Base-by-base conservation (phyloP, 805 yeast species). In the Suhomyces pyralidae region DNA sequence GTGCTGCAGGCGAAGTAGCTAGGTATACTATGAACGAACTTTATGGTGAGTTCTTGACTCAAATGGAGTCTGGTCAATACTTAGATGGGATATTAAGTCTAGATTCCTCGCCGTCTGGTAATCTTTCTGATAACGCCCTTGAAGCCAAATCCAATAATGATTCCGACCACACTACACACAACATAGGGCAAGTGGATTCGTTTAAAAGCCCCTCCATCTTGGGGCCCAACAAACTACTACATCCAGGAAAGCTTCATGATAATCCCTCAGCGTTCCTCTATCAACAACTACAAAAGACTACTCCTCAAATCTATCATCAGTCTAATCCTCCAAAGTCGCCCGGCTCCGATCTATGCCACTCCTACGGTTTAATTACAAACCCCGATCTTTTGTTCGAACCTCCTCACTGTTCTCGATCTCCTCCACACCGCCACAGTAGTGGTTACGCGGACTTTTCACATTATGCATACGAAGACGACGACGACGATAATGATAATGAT, bases 31-130 rank as follows among this genome's bases (percentile, higher is more conserved):
- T 38, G 42, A 17, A 38, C 42, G 15, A 38, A n/a, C 42, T 38
- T 38, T 38, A 38, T 38, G 24, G 61, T 48, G 67, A 64, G 47
- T 66, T 66, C 46, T 58, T 66, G 45, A 61, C 53, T 26, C 61
- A 53, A 46, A 62, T 66, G 60, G 64, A 61, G 45, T 52, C 61
- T 2, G 49, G 57, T 22, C 58, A 61, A 36, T 61, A 52, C 44
- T 53, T 52, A 44, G 58, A 57, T 48, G 48, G 54, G 14, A 24
- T 24, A 9, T 7, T 38, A 17, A 19, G 42, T 38, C 42, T 38
- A 19, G 24, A 19, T 2, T 38, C 42, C 14, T 15, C 42, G 42
- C 42, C 24, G 42, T 19, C 22, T 19, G 24, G 24, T n/a, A 38
- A 38, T 19, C 24, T 38, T 14, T 7, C 24, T 17, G 24, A 38